A percentile compares a stretch with the other conserved stretches of the same genome.
Conservation (phyloP, 2,329 filamentous ascomycete genomes). For the Colletotrichum ledebouriae region DNA sequence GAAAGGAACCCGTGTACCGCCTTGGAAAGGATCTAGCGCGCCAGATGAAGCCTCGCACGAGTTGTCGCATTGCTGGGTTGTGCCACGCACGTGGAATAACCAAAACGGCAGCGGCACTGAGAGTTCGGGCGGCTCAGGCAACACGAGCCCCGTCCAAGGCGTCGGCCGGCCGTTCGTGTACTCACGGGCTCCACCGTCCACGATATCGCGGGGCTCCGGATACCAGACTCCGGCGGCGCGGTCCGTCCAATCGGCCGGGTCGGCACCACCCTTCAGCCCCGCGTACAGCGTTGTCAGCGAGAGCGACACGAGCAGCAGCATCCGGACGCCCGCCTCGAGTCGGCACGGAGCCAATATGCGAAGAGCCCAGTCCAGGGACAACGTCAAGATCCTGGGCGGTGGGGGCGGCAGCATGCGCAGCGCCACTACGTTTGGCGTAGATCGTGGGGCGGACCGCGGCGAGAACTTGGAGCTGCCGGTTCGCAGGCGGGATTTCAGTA, state of each 20-base stretch:
- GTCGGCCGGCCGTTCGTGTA: constrained; percentile 42
- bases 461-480: constrained; percentile 47
- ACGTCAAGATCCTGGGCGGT: constrained; percentile 25
- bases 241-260: constrained; percentile 44
- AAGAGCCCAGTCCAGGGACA: constrained; percentile 42
- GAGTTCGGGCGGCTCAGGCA: constrained; percentile 46
- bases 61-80: constrained; percentile 66
- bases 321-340: constrained; percentile 45
- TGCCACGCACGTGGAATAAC: constrained; percentile 57
- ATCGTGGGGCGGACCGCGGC: constrained; percentile 44
- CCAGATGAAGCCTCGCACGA: constrained; percentile 60
- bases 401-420: constrained; percentile 39
- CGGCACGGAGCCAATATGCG: constrained; percentile 30
- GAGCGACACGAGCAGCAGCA: constrained; percentile 47
- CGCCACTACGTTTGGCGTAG: constrained; percentile 41
- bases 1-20: constrained; percentile 64
- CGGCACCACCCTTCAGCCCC: constrained; percentile 47
- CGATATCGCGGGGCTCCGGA: constrained; percentile 41
- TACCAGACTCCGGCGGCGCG: constrained; percentile 44
- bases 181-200: constrained; percentile 46
- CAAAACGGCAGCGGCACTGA: constrained; percentile 47
- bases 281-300: constrained; percentile 49
- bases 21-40: constrained; percentile 61
- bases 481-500: constrained; percentile 35
- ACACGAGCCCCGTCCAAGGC: constrained; percentile 44